Conservation (phyloP, 2,329 filamentous ascomycete species). For the Cladosporium halotolerans region DNA sequence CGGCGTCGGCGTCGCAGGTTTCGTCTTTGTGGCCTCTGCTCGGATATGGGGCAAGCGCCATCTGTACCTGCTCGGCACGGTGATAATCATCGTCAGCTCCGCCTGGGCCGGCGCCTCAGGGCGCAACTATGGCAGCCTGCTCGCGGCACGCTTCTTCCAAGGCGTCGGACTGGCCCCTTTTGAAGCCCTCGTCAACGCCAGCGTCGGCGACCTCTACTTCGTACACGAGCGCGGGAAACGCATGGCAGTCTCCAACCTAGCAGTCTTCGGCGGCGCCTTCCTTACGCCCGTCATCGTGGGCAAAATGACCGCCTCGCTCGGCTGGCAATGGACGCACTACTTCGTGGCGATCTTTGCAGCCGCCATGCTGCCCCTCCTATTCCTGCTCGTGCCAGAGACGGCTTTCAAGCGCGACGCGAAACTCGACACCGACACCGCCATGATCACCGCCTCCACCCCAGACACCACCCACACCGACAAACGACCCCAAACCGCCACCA, state of each 20-base stretch:
- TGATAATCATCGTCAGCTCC: conserved; percentile 66
- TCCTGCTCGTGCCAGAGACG: conserved; percentile 81
- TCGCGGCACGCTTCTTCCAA: conserved; percentile 77
- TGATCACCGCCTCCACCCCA: conserved; percentile 14
- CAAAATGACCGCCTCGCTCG: conserved; percentile 68
- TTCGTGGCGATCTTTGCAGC: conserved; percentile 79
- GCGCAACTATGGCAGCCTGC: conserved; percentile 62
- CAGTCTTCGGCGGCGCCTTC: conserved; percentile 65
- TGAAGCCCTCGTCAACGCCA: conserved; percentile 82
- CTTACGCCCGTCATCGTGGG: conserved; percentile 86
- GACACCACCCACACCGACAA: background rate
- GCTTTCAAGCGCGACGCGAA: conserved; percentile 60
- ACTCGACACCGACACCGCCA: conserved; percentile 63
- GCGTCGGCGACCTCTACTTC: conserved; percentile 83
- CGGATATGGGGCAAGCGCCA: conserved; percentile 92
- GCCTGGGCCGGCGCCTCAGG: conserved; percentile 70
- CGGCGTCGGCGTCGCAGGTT: conserved; percentile 72
- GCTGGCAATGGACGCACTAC: conserved; percentile 87
- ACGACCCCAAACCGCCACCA: background rate
- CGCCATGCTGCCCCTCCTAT: conserved; percentile 60
- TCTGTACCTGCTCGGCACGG: conserved; percentile 69
- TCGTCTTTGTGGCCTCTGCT: conserved; percentile 80
- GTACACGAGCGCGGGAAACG: conserved; percentile 75
- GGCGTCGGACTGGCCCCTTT: conserved; percentile 83
- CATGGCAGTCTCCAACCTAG: conserved; percentile 74